A percentile compares a stretch with the other conserved stretches of the same genome.
Evolutionary conservation across 176 grass and related monocot genomes (phyloP).

Genomic region (Oryza brachyantha): DNA sequence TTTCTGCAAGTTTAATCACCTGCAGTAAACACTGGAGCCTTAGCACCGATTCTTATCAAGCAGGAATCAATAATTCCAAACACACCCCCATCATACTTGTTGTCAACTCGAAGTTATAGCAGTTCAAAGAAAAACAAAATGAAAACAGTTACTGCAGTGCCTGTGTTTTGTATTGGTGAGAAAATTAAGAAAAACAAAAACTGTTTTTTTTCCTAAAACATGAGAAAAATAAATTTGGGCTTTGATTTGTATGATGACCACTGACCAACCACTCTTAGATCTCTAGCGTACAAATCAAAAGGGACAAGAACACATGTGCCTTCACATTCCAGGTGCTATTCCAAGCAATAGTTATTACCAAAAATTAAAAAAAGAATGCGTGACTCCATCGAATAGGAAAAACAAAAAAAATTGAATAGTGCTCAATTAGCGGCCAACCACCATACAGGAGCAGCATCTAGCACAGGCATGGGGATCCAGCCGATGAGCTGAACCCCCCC

Average conservation of each 20-base stretch:
- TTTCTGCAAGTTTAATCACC: slow-evolving; percentile 33
- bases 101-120: neutral
- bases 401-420: neutral
- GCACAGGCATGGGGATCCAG: neutral
- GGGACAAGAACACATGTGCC: neutral
- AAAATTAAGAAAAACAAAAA: neutral
- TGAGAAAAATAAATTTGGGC: neutral
- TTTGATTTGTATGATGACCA: neutral
- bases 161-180: neutral
- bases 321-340: neutral
- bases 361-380: neutral
- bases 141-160: neutral
- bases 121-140: slow-evolving; percentile 10
- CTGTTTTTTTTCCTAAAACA: neutral
- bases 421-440: neutral
- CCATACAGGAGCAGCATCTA: neutral
- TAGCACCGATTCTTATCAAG: neutral
- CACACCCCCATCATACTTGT: neutral
- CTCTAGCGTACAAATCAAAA: neutral
- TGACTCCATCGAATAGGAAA: neutral
- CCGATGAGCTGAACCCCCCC: too few relatives aligned
- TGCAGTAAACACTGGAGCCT: slow-evolving; percentile 18
- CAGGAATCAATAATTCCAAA: neutral
- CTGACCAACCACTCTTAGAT: neutral
- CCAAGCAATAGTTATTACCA: neutral